These are phyloP conservation scores for Dictyostelium capitatum DNA, from an alignment of 78 protist species.

Conservation along the genomic window DNA sequence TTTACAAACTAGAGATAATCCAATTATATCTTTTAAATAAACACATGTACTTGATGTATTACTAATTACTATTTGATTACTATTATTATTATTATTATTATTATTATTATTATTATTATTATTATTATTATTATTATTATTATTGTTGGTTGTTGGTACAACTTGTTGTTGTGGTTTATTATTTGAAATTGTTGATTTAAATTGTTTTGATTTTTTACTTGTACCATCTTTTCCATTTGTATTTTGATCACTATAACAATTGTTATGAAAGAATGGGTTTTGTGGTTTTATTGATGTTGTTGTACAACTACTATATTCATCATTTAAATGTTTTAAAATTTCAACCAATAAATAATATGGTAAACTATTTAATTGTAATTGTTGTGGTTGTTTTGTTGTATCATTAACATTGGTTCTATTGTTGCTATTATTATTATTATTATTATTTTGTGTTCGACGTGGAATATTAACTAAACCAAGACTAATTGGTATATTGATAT, in stretches of 20 bases:
- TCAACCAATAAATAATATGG: constrained; percentile 57
- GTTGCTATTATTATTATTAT: not conserved
- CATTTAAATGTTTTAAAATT: constrained; percentile 51
- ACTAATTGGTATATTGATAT: too few species aligned
- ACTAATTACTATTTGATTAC: not conserved
- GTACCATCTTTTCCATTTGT: constrained; percentile 34
- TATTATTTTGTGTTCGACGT: not conserved
- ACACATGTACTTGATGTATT: constrained; percentile 4
- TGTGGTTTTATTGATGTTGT: not conserved
- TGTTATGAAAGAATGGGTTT: constrained; percentile 57
- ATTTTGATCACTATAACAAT: constrained; percentile 42
- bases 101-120: not conserved
- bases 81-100: not conserved
- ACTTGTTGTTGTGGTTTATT: not conserved
- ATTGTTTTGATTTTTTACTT: not conserved
- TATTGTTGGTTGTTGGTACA: not conserved
- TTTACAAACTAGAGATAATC: constrained; percentile 33
- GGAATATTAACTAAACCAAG: too few species aligned
- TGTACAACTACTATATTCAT: constrained; percentile 8
- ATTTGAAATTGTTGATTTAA: not conserved
- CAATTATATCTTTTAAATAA: constrained; percentile 35
- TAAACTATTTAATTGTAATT: constrained; percentile 42
- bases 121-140: not conserved
- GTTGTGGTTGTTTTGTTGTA: not conserved
- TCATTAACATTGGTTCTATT: not conserved